A percentile compares a stretch with the other conserved stretches of the same genome.
Evolutionary conservation across 2,329 filamentous ascomycete species (phyloP).

Genomic region (Epichloe festucae): DNA sequence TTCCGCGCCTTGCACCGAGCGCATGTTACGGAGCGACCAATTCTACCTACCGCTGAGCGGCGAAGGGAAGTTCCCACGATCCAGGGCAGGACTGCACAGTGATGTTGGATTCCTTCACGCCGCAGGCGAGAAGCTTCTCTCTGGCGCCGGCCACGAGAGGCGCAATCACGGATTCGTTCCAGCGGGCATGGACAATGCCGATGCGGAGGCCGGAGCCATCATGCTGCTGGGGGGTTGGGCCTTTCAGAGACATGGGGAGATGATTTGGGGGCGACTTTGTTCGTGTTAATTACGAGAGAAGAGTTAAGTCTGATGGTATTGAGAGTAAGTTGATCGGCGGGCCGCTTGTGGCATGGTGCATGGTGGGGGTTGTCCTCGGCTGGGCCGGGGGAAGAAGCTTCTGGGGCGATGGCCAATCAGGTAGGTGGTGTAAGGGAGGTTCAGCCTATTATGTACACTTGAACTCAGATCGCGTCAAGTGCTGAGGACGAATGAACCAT

Average conservation of each 20-base stretch:
- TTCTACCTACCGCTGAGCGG: slow-evolving; percentile 58
- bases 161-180: slow-evolving; percentile 83
- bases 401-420: background rate
- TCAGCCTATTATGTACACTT: too few relatives aligned
- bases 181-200: slow-evolving; percentile 90
- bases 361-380: background rate
- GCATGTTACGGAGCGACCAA: slow-evolving; percentile 2
- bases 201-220: slow-evolving; percentile 68
- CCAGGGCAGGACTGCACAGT: slow-evolving; percentile 82
- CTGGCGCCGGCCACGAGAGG: slow-evolving; percentile 71
- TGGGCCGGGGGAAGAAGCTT: background rate
- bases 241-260: slow-evolving; percentile 36
- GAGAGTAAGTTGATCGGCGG: background rate
- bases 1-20: too few relatives aligned
- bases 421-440: background rate
- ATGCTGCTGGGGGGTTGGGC: slow-evolving; percentile 43
- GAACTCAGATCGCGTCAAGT: too few relatives aligned
- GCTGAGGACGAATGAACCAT: background rate
- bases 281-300: background rate
- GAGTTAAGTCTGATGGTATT: background rate
- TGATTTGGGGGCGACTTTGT: background rate
- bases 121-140: slow-evolving; percentile 61
- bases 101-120: slow-evolving; percentile 81
- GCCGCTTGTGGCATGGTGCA: too few relatives aligned
- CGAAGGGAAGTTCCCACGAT: slow-evolving; percentile 87